Conservation (phyloP, 179 eudicot genomes). For the Carnegiea gigantea region DNA sequence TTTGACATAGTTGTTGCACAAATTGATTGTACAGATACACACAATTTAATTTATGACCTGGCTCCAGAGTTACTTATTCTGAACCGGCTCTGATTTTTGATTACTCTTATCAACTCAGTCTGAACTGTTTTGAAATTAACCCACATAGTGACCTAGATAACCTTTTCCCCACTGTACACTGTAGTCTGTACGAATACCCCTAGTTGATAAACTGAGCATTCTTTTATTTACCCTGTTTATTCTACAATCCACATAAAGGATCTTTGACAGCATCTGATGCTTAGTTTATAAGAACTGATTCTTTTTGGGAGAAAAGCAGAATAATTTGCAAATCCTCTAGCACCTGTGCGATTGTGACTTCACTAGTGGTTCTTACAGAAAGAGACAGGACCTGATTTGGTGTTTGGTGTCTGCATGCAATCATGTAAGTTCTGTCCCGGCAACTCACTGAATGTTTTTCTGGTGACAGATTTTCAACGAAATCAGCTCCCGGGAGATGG, state of each 20-base stretch:
- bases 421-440: background rate
- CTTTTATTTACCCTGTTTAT: background rate
- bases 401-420: background rate
- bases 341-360: too few species aligned
- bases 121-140: background rate
- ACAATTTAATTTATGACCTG: background rate
- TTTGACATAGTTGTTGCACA: too few species aligned
- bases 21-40: too few species aligned
- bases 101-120: background rate
- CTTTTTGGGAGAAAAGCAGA: background rate
- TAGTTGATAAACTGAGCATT: background rate
- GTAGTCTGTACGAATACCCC: too few species aligned
- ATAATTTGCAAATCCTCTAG: too few species aligned
- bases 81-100: background rate
- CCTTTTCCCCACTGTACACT: background rate
- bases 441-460: background rate
- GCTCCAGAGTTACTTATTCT: background rate
- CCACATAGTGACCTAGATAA: background rate
- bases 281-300: background rate
- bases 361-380: too few species aligned
- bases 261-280: background rate
- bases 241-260: too few species aligned
- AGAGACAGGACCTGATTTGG: background rate
- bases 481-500: constrained; percentile 89
- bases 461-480: constrained; percentile 78